Evolutionary conservation across 2,329 filamentous ascomycete genomes (phyloP), one percentile per base, ranked within the genome.

Genomic region (Emmonsia crescens): DNA sequence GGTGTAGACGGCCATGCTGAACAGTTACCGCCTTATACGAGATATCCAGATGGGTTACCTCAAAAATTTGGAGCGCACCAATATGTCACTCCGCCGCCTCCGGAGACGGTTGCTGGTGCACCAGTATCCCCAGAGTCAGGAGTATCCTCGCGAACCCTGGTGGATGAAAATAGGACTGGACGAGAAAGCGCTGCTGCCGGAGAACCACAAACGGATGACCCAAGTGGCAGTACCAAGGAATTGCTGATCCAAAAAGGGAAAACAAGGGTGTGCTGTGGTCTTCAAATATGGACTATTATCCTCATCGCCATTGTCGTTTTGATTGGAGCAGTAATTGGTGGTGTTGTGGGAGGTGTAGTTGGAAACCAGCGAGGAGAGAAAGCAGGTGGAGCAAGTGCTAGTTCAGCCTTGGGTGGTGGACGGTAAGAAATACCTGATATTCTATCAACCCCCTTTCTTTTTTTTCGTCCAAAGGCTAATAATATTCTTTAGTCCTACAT

Each of bases 1-100:
- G 91, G 91, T 1, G 89, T 89, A 0, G 85, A 96, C 69, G 92
- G 92, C 0, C 91, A 96, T 71, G 87, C 89, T 1, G 93, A 97
- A 74, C 90, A 96, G 73, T 78, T 96, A 21, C 93, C 93, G 14
- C 93, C 93, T 0, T 97, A 97, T 71, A 89, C 90, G 16, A 83
- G 91, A 72, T 96, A 95, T 74, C 90, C 92, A 2, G 89, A 95
- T 59, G 88, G 90, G 61, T 79, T 86, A 76, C 74, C 82, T 71
- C 71, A 83, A 73, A 79, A 91, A 83, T 69, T 71, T 1, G 76
- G 78, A 38, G 64, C 63, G 33, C 5, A 78, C 79, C 62, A 63
- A 33, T 64, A 68, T 33, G 63, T 65, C 48, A 68, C 68, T 64
- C 63, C 66, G 40, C 65, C 80, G 6, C 66, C 78, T 1, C 83